A percentile compares a stretch with the other conserved stretches of the same genome.
These are phyloP conservation scores for Macrophomina pseudophaseolina DNA, from an alignment of 2,329 filamentous ascomycete genomes.

Conservation along the genomic window DNA sequence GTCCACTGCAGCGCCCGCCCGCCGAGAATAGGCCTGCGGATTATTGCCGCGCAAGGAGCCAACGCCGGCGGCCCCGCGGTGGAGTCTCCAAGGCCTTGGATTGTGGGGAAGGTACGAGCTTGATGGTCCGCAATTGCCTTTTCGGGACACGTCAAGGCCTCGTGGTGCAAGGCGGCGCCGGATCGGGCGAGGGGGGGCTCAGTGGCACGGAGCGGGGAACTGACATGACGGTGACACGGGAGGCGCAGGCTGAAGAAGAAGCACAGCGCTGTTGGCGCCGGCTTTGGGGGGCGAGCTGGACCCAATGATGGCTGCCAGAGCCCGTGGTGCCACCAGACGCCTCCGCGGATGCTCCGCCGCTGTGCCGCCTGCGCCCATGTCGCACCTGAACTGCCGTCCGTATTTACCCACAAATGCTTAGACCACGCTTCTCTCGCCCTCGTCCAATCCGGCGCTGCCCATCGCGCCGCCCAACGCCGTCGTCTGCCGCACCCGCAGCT, in stretches of 20 bases:
- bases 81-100: background rate
- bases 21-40: background rate
- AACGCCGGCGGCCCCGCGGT: background rate
- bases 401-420: background rate
- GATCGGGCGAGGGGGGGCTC: too few species aligned
- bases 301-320: background rate
- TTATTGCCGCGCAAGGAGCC: background rate
- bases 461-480: background rate
- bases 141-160: background rate
- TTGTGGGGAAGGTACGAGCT: conserved; percentile 3
- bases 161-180: background rate
- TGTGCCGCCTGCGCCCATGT: background rate
- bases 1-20: too few species aligned
- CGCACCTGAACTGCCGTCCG: background rate
- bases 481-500: background rate
- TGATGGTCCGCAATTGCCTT: background rate
- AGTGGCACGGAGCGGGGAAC: too few species aligned
- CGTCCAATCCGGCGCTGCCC: conserved; percentile 5
- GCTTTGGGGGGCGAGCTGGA: background rate
- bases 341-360: conserved; percentile 6
- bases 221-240: too few species aligned
- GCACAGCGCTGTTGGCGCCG: background rate
- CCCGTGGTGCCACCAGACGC: background rate
- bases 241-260: background rate
- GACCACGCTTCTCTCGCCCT: background rate